Percentiles rank a stretch among this genome's conserved stretches.
Conservation (phyloP, 2,329 filamentous ascomycete genomes). For the Colletotrichum caudatum region DNA sequence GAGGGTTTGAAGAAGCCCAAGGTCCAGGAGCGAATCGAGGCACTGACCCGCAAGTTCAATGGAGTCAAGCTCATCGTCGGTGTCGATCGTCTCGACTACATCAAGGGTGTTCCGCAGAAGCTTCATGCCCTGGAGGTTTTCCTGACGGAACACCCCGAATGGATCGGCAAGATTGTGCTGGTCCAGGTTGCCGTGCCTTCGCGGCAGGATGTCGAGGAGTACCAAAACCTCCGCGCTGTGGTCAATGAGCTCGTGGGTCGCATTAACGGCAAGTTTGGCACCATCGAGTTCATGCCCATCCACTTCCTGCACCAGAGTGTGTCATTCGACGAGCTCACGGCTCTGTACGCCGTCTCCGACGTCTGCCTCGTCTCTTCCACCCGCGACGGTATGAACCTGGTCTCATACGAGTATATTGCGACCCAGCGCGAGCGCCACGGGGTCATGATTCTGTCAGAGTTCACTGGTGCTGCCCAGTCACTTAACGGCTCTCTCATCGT, state of each 20-base stretch:
- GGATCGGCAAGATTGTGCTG: constrained; percentile 96
- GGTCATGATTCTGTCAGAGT: constrained; percentile 94
- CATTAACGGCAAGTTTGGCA: constrained; percentile 97
- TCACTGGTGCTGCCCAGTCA: constrained; percentile 94
- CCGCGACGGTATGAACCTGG: constrained; percentile 99
- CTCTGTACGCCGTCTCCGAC: constrained; percentile 91
- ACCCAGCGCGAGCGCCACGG: constrained; percentile 91
- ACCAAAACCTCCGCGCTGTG: constrained; percentile 93
- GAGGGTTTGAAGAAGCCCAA: constrained; percentile 87
- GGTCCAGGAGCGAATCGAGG: constrained; percentile 88
- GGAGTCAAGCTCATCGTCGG: constrained; percentile 97
- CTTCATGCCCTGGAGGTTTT: constrained; percentile 97
- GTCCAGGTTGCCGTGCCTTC: constrained; percentile 97
- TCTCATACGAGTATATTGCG: constrained; percentile 98
- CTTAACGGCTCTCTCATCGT: constrained; percentile 94
- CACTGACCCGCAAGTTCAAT: constrained; percentile 89
- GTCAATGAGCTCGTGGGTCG: constrained; percentile 97
- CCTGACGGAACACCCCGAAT: constrained; percentile 95
- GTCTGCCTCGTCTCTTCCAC: constrained; percentile 93
- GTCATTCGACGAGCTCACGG: constrained; percentile 92
- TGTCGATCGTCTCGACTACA: constrained; percentile 96
- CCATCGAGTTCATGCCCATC: constrained; percentile 98
- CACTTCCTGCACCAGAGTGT: constrained; percentile 98
- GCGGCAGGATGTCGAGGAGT: constrained; percentile 95
- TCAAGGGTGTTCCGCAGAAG: constrained; percentile 98